Evolutionary conservation across 768 basidiomycete species (phyloP).

Genomic region (Clitopilus hobsonii): DNA sequence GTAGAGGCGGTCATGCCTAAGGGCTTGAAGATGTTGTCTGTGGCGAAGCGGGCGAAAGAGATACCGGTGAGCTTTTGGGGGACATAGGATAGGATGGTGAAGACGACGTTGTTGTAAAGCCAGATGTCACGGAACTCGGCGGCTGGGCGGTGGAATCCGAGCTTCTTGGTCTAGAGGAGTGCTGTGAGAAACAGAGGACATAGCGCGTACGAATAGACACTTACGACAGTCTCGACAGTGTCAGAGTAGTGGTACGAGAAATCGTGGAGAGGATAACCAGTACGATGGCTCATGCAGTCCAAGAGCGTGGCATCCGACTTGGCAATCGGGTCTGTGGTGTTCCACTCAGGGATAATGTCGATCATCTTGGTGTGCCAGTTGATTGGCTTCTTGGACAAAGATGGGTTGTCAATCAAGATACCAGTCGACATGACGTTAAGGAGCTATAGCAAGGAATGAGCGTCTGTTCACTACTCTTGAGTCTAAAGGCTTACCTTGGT

Average conservation of each 20-base stretch:
- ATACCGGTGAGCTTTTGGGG: slow-evolving; percentile 13
- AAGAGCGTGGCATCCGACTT: slow-evolving; percentile 14
- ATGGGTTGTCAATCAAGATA: slow-evolving; percentile 21
- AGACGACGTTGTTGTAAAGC: slow-evolving; percentile 23
- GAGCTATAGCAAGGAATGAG: slow-evolving; percentile 9
- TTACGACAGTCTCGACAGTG: slow-evolving; percentile 4
- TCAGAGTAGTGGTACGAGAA: slow-evolving; percentile 10
- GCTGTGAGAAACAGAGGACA: neutral
- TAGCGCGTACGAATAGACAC: neutral
- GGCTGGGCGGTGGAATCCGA: slow-evolving; percentile 18
- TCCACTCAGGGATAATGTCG: slow-evolving; percentile 18
- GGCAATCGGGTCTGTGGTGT: slow-evolving; percentile 18
- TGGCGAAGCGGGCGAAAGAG: slow-evolving; percentile 19
- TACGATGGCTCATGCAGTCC: slow-evolving; percentile 24
- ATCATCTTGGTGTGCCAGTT: slow-evolving; percentile 18
- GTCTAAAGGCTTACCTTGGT: slow-evolving; percentile 8
- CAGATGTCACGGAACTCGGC: slow-evolving; percentile 18
- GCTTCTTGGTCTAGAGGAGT: slow-evolving; percentile 10
- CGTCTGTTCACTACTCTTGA: neutral
- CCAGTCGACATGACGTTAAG: slow-evolving; percentile 19
- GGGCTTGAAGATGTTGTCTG: slow-evolving; percentile 20
- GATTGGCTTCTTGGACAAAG: slow-evolving; percentile 12
- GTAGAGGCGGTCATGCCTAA: slow-evolving; percentile 22
- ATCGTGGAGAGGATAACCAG: slow-evolving; percentile 18
- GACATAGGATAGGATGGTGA: slow-evolving; percentile 18